Conservation (phyloP, 192 early-diverging fungal genomes). For the Coemansia sp. region DNA sequence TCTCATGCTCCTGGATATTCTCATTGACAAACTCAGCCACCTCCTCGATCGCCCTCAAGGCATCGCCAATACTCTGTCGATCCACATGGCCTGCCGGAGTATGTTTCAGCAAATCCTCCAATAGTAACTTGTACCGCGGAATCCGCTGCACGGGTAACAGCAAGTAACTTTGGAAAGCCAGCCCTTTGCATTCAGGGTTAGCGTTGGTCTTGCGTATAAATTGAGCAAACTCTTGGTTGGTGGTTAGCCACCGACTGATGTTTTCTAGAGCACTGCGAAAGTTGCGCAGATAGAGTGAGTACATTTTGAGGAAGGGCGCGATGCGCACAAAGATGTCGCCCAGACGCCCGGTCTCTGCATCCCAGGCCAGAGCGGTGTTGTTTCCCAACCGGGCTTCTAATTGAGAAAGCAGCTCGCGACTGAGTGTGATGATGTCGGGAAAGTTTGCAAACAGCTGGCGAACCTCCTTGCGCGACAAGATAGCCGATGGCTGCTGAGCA, state of each 20-base stretch:
- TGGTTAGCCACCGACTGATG: constrained; percentile 35
- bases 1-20: constrained; percentile 75
- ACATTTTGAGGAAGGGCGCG: constrained; percentile 54
- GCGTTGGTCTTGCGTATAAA: constrained; percentile 41
- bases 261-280: constrained; percentile 48
- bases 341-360: constrained; percentile 27
- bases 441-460: constrained; percentile 67
- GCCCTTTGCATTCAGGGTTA: constrained; percentile 44
- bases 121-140: constrained; percentile 51
- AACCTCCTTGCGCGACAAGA: constrained; percentile 55
- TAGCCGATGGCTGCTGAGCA: constrained; percentile 34
- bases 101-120: constrained; percentile 53
- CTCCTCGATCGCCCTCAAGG: constrained; percentile 48
- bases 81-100: constrained; percentile 49
- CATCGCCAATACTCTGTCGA: constrained; percentile 39
- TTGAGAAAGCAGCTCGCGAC: constrained; percentile 55
- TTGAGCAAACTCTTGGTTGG: constrained; percentile 29
- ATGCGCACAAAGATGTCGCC: constrained; percentile 51
- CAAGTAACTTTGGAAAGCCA: constrained; percentile 54
- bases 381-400: constrained; percentile 56
- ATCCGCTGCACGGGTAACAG: constrained; percentile 52
- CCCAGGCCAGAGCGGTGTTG: constrained; percentile 36
- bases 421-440: constrained; percentile 58
- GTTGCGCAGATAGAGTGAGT: constrained; percentile 55
- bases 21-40: constrained; percentile 79